Evolutionary conservation across 2,329 filamentous ascomycete genomes (phyloP).

Genomic region (Colletotrichum musicola): DNA sequence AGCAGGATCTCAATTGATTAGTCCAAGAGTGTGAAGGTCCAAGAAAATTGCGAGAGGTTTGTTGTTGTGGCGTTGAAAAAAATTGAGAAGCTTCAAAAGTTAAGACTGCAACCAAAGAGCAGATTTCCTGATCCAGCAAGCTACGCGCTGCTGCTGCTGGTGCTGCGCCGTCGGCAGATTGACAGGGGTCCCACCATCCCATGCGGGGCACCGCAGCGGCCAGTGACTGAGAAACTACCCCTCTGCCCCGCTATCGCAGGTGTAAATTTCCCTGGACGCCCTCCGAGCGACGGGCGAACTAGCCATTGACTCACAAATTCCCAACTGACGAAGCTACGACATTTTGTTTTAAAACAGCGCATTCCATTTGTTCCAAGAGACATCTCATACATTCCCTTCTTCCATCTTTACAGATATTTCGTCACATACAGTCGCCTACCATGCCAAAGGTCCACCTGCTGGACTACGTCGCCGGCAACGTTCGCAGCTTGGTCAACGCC

Average conservation of each 20-base stretch:
- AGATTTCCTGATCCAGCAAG: conserved; percentile 26
- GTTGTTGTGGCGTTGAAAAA: not conserved
- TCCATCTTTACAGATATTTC: not conserved
- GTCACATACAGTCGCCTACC: conserved; percentile 42
- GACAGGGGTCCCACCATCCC: conserved; percentile 19
- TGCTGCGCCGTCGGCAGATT: not conserved
- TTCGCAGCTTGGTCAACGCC: conserved; percentile 95
- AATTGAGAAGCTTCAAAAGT: conserved; percentile 6
- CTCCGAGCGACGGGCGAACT: conserved; percentile 13
- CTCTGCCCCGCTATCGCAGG: conserved; percentile 45
- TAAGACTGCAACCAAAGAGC: not conserved
- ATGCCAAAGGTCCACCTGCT: conserved; percentile 85
- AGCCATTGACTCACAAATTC: conserved; percentile 28
- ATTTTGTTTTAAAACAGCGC: not conserved
- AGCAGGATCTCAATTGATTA: too few species aligned
- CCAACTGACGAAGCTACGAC: not conserved
- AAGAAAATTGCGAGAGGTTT: too few species aligned
- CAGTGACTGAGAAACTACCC: conserved; percentile 19
- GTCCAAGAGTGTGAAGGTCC: too few species aligned
- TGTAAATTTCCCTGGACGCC: conserved; percentile 36
- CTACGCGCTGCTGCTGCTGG: not conserved
- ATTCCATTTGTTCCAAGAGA: conserved; percentile 17
- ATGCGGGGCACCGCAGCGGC: conserved; percentile 24
- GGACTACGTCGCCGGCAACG: conserved; percentile 95
- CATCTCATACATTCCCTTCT: not conserved